Percentiles rank a stretch among this genome's conserved stretches.
phyloP scores from a whole-genome alignment of 495 filamentous ascomycete species.

The Talaromyces ruber region DNA sequence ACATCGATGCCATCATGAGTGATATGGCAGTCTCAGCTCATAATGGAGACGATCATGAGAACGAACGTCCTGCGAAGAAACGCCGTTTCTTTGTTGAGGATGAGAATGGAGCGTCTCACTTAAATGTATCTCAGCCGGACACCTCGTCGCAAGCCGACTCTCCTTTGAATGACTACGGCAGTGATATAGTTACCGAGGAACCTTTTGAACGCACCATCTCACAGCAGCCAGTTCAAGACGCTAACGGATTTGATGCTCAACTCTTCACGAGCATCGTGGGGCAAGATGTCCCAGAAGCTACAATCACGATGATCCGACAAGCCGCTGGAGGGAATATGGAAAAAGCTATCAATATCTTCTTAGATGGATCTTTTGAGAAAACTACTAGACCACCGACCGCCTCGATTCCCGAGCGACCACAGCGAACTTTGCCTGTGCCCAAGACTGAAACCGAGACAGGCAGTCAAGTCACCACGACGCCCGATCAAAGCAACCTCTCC shows the following conservation, averaged over 20 bases:
- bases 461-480: not conserved
- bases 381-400: conserved; percentile 8
- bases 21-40: conserved; percentile 3
- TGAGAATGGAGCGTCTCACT: conserved; percentile 4
- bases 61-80: conserved; percentile 67
- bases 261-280: conserved; percentile 67
- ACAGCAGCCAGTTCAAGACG: not conserved
- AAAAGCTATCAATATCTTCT: conserved; percentile 73
- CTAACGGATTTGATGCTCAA: conserved; percentile 53
- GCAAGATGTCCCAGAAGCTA: conserved; percentile 44
- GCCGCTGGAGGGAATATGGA: conserved; percentile 56
- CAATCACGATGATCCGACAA: conserved; percentile 43
- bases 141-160: not conserved
- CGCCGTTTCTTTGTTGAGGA: conserved; percentile 71
- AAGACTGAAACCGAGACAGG: not conserved
- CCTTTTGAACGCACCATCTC: not conserved
- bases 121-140: not conserved
- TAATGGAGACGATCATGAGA: conserved; percentile 12
- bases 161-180: not conserved
- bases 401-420: conserved; percentile 4
- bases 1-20: conserved; percentile 13
- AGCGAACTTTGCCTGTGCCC: conserved; percentile 5
- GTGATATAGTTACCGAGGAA: not conserved
- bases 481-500: not conserved
- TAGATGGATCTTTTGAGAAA: conserved; percentile 86